Evolutionary conservation across 306 rosid genomes (phyloP), one percentile per base, ranked within the genome.

Genomic region (Quercus engelmannii): DNA sequence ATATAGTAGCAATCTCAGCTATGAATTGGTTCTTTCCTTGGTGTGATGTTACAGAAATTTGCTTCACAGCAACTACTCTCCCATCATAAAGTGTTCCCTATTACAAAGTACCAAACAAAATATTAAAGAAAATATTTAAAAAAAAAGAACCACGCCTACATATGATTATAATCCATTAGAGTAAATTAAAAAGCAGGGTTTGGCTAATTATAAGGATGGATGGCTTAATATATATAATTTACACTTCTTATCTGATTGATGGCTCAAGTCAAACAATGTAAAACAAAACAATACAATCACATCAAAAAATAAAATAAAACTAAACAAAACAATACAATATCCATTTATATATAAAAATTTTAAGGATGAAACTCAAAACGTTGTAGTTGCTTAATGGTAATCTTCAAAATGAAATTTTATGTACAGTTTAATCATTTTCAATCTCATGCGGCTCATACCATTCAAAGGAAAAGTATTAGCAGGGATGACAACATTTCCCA

Each of bases 61-160:
- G n/a, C n/a, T n/a, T n/a, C n/a, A n/a, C 98, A 20, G 91, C 97
- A 62, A 91, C 77, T 19, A 83, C 89, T 84, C 94, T 92, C 67
- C 97, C 97, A 83, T 94, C 96, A 28, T 81, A 31, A 54, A 90
- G 97, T 46, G 43, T 86, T 68, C 98, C 98, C 98, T 94, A n/a
- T 41, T 20, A 80, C 52, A 78, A 75, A 28, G 35, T 12, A 6
- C n/a, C 14, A 57, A 26, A 18, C 0, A 17, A 65, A 30, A 65
- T 19, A 12, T 8, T 3, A 18, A 3, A 6, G 23, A 8, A 30
- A 28, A 30, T 62, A 12, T 26, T 23, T 3, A 21, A 18, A 33
- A n/a, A n/a, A n/a, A 74, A 79, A 58, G 2, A 1, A 20, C 73
- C 31, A 55, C 46, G 26, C 5, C 19, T 17, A 28, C 31, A 67